Conservation (phyloP, 176 grass and related monocot species). For the Musa itinerans region DNA sequence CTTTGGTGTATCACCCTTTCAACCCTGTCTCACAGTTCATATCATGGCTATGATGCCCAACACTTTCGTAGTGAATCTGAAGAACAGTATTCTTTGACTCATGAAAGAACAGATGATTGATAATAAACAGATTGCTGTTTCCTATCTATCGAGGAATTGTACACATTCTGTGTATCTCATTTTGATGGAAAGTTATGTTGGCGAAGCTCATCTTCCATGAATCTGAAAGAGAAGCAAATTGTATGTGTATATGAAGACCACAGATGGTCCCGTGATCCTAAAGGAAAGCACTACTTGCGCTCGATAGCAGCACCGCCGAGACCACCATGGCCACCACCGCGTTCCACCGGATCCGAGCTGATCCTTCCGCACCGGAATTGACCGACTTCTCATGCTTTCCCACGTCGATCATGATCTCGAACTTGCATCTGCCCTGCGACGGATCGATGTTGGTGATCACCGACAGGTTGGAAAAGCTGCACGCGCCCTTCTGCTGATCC, state of each 20-base stretch:
- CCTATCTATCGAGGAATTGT: too few relatives aligned
- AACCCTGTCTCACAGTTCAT: not conserved
- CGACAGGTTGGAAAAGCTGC: slow-evolving; percentile 59
- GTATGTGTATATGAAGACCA: too few relatives aligned
- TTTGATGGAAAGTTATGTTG: too few relatives aligned
- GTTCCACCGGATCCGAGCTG: not conserved
- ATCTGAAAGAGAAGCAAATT: too few relatives aligned
- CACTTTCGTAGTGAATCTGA: not conserved
- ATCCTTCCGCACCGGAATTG: not conserved
- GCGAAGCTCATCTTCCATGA: too few relatives aligned
- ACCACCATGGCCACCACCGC: not conserved
- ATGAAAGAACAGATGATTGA: not conserved
- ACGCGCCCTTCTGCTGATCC: slow-evolving; percentile 52
- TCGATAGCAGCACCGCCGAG: not conserved
- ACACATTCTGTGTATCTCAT: too few relatives aligned
- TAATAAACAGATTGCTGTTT: not conserved
- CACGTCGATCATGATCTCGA: slow-evolving; percentile 68
- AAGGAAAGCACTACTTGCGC: not conserved
- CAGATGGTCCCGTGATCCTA: not conserved
- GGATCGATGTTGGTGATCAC: slow-evolving; percentile 55
- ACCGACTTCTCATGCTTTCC: slow-evolving; percentile 36
- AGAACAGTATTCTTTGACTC: not conserved
- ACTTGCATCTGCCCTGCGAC: slow-evolving; percentile 52
- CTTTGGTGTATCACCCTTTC: not conserved
- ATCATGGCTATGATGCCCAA: not conserved